Evolutionary conservation across 106 monocot species (phyloP).

Genomic region (Triglochin maritima): DNA sequence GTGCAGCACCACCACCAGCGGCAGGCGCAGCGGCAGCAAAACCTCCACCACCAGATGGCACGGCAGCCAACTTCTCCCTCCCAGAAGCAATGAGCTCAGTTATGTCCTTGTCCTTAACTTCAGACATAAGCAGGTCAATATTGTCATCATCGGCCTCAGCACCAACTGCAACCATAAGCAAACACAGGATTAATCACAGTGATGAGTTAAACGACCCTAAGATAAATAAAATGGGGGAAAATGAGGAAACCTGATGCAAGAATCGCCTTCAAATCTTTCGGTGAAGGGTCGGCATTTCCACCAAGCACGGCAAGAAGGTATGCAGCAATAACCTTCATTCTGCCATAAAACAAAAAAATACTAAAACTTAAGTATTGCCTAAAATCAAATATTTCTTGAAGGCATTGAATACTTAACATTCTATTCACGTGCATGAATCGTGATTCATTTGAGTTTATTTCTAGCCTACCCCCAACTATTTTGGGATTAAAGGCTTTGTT

Average conservation of each 20-base stretch:
- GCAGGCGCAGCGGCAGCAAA: constrained; percentile 3
- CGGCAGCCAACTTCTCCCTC: constrained; percentile 24
- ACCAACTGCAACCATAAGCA: constrained; percentile 12
- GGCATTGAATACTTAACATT: too few species aligned
- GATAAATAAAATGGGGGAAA: neutral
- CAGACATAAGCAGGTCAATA: constrained; percentile 15
- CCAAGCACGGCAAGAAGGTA: constrained; percentile 32
- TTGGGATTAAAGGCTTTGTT: too few species aligned
- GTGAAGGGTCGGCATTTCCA: constrained; percentile 19
- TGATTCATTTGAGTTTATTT: too few species aligned
- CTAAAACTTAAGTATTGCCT: too few species aligned
- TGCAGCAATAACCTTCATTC: constrained; percentile 39
- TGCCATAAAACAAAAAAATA: neutral
- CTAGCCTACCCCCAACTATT: too few species aligned
- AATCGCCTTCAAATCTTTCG: constrained; percentile 25
- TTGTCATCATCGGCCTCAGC: constrained; percentile 26
- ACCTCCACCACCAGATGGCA: constrained; percentile 22
- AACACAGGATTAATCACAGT: neutral
- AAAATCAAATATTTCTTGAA: too few species aligned
- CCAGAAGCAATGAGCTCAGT: constrained; percentile 27
- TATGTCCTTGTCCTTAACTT: constrained; percentile 23
- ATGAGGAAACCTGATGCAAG: constrained; percentile 22
- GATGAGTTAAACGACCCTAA: neutral
- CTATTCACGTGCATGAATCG: too few species aligned
- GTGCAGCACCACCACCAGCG: constrained; percentile 18